These are phyloP conservation scores for Madurella mycetomatis DNA, from an alignment of 2,329 filamentous ascomycete species.

Conservation along the genomic window DNA sequence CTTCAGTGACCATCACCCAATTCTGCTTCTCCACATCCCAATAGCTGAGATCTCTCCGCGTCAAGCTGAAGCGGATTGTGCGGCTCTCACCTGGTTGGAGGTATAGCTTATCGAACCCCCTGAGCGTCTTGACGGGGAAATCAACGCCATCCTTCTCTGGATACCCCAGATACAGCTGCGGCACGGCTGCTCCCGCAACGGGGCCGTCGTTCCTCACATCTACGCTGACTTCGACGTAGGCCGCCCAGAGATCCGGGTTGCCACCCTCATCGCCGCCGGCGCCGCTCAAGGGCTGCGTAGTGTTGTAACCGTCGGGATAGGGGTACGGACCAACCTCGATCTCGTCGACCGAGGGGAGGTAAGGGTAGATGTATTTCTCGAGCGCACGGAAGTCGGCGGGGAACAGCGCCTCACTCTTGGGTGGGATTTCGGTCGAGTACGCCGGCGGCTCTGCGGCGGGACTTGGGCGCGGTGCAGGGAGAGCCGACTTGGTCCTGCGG, in stretches of 20 bases:
- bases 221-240: slow-evolving; percentile 46
- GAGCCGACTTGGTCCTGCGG: slow-evolving; percentile 42
- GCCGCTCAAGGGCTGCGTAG: slow-evolving; percentile 46
- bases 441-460: slow-evolving; percentile 46
- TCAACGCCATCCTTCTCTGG: slow-evolving; percentile 42
- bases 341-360: slow-evolving; percentile 50
- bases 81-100: slow-evolving; percentile 50
- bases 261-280: slow-evolving; percentile 67
- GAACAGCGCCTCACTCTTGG: slow-evolving; percentile 54
- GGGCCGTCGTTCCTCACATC: slow-evolving; percentile 52
- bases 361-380: slow-evolving; percentile 70
- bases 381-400: slow-evolving; percentile 58
- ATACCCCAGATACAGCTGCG: slow-evolving; percentile 46
- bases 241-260: slow-evolving; percentile 61
- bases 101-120: slow-evolving; percentile 67
- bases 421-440: slow-evolving; percentile 51
- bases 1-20: slow-evolving; percentile 49
- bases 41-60: slow-evolving; percentile 66
- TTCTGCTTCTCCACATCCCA: slow-evolving; percentile 67
- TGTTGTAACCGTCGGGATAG: slow-evolving; percentile 55
- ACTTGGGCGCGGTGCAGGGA: slow-evolving; percentile 36
- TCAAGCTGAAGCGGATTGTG: slow-evolving; percentile 55
- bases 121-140: slow-evolving; percentile 63
- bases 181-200: slow-evolving; percentile 39
- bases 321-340: slow-evolving; percentile 38